Base-by-base conservation (phyloP, 768 basidiomycete species). In the Tubosaeta sp. region DNA sequence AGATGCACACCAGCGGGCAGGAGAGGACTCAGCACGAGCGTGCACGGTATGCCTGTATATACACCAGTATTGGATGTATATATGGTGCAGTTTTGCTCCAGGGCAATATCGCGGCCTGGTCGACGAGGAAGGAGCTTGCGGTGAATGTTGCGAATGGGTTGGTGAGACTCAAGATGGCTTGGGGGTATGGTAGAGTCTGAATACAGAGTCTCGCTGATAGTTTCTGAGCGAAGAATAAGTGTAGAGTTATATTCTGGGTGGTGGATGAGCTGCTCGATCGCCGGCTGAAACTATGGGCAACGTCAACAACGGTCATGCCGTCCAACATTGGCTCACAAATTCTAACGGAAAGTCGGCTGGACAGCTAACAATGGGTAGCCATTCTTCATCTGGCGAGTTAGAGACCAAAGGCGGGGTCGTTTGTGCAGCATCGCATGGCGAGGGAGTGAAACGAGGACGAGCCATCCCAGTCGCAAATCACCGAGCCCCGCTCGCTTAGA, bases 221-320 rank as follows among this genome's bases (percentile, higher is more conserved):
- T 79, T 34, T 95, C 90, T 0, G 93, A 88, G 2, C 94, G 82
- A 16, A 97, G 72, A 50, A 97, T 95, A 24, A 95, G 78, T 0
- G 90, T 87, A 0, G 91, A 92, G 63, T 94, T 95, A 65, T 91
- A 90, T 62, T 97, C 94, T 6, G 94, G 94, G 62, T 95, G 92
- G 32, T 87, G 79, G 7, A 93, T 74, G 16, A 95, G 73, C 55
- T 90, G 86, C 22, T 77, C 79, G 29, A 87, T 66, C 0, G 87
- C 89, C 1, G 66, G 62, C 56, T 87, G 80, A 62, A 96, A 96
- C 90, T 93, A 55, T 16, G 43, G 31, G 24, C 19, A 10, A n/a
- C 32, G 36, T 44, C 24, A 42, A 36, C 14, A 14, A 10, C 0
- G 6, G 18, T 12, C 19, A 13, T 4, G 16, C 24, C 21, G 27